Conservation (phyloP, 1,284 basidiomycete species). For the Austroboletus niveus region DNA sequence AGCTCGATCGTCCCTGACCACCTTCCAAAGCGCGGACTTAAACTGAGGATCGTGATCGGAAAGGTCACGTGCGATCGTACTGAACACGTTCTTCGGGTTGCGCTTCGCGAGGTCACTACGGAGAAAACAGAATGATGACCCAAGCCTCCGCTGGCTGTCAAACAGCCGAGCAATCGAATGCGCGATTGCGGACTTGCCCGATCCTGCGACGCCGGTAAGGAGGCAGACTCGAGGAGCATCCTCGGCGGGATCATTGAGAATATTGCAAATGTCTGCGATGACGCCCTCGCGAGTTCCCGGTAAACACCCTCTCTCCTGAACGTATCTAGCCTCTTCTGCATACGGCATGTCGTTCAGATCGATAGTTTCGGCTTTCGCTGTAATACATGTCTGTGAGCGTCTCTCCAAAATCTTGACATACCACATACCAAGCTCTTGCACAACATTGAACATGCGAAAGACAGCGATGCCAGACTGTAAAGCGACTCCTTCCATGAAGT, state of each 20-base stretch:
- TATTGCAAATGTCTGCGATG: neutral
- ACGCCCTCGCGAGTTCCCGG: neutral
- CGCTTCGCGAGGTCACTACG: neutral
- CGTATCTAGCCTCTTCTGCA: neutral
- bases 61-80: neutral
- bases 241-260: neutral
- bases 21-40: neutral
- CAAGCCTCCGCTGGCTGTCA: neutral
- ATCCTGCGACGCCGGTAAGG: neutral
- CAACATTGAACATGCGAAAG: constrained; percentile 2
- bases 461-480: neutral
- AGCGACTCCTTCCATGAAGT: neutral
- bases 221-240: constrained; percentile 2
- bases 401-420: neutral
- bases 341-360: neutral
- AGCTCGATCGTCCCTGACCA: neutral
- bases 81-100: neutral
- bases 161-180: constrained; percentile 1
- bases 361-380: neutral
- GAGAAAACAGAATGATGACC: constrained; percentile 1
- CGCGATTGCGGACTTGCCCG: neutral
- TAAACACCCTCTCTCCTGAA: neutral
- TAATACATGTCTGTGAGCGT: neutral
- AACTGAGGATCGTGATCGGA: neutral
- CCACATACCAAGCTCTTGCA: neutral